Evolutionary conservation across 495 filamentous ascomycete genomes (phyloP).

Genomic region (Aspergillus homomorphus): DNA sequence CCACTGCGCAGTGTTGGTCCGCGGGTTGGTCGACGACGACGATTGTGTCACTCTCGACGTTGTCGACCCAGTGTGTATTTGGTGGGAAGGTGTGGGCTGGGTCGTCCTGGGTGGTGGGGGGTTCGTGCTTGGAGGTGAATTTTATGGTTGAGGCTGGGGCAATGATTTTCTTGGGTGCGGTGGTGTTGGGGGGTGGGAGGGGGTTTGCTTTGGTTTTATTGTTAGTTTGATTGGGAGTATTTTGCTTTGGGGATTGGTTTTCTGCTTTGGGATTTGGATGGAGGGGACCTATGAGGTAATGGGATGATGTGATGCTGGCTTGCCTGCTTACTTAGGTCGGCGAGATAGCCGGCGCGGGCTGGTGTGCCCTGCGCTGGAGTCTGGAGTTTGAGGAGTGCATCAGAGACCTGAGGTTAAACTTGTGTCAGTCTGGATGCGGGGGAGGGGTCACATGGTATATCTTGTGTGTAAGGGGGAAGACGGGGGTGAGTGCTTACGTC

Average conservation of each 20-base stretch:
- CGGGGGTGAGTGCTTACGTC: constrained; percentile 38
- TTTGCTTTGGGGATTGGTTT: not conserved
- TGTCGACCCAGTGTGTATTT: constrained; percentile 60
- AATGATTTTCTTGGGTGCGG: constrained; percentile 42
- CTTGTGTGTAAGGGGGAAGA: not conserved
- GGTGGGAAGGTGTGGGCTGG: constrained; percentile 34
- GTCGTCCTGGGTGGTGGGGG: constrained; percentile 25
- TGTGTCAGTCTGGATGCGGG: not conserved
- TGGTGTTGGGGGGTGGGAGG: constrained; percentile 34
- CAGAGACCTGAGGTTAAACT: constrained; percentile 47
- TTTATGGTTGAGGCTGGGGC: constrained; percentile 63
- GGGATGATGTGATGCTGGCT: too few relatives aligned
- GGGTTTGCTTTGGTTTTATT: constrained; percentile 17
- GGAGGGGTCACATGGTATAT: not conserved
- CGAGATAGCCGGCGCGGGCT: constrained; percentile 55
- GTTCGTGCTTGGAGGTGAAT: constrained; percentile 50
- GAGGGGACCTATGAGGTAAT: too few relatives aligned
- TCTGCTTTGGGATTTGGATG: constrained; percentile 6
- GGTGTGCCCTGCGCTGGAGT: constrained; percentile 36
- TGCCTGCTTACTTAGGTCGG: constrained; percentile 59
- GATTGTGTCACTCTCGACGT: constrained; percentile 48
- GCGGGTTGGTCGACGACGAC: constrained; percentile 58
- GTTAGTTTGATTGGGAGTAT: not conserved
- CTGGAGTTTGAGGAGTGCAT: constrained; percentile 60
- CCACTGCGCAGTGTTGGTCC: constrained; percentile 58